Base-by-base conservation (phyloP, 805 yeast genomes). In the Candida suzukii region DNA sequence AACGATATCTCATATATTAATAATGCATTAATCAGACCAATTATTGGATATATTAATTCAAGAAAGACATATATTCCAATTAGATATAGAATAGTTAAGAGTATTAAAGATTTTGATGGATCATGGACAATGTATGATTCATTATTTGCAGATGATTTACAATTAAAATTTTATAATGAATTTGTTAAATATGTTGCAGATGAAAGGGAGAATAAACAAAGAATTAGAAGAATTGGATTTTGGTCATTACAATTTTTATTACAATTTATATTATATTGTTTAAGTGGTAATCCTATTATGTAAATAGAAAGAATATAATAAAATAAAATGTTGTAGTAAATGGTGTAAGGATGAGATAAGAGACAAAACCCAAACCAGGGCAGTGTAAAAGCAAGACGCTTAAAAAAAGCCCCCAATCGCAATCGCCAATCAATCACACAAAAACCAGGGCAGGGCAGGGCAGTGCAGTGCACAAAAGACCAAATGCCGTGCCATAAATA, bases 101-200 rank as follows among this genome's bases (percentile, higher is more conserved):
- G 77, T 35, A 63, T 88, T 19, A 67, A 70, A 22, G 99, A 93
- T 55, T 93, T 93, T 58, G 88, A 86, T 52, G 99, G 99, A 0
- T 78, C 95, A 8, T 93, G 99, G 99, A 91, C 99, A 1, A 71
- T 88, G 3, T 93, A 88, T 60, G 99, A 93, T 58, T 83, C 93
- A 22, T 68, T 83, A 40, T 67, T 93, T 45, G 88, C 91, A 95
- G 93, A 85, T 56, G 97, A 91, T 56, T 70, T 93, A 39, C 83
- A 93, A 24, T 80, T 80, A 25, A 95, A 87, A 50, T 93, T 91
- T 5, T 91, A 91, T 61, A 88, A 88, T 49, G 88, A 93, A 16
- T 88, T 93, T 63, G 96, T 82, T 2, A 74, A 80, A 35, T 90
- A 90, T 53, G 95, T 88, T 18, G 83, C 83, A 11, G 95, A 93